These are phyloP conservation scores for Schoenoplectus tabernaemontani DNA, from an alignment of 202 grass and related monocot species.

Conservation along the genomic window DNA sequence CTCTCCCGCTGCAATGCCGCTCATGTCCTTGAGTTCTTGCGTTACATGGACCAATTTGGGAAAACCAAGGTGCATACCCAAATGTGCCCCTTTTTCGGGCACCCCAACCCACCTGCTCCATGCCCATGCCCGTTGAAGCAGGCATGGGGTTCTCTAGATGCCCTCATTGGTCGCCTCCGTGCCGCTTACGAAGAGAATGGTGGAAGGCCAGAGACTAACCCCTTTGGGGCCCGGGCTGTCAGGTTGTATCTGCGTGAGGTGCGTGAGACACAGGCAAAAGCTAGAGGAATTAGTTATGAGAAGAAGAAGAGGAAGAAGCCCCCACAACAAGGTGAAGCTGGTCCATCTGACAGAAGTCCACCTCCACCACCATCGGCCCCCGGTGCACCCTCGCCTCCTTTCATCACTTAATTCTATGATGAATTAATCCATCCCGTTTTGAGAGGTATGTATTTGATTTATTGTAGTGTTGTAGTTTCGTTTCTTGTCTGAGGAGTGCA, in stretches of 20 bases:
- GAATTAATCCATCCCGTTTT: constrained; percentile 2
- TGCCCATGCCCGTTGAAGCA: constrained; percentile 89
- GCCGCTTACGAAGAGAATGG: constrained; percentile 98
- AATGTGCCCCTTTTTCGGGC: constrained; percentile 89
- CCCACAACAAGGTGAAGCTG: background rate
- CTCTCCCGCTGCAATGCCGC: constrained; percentile 73
- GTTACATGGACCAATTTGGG: constrained; percentile 86
- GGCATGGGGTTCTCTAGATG: constrained; percentile 91
- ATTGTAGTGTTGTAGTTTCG: constrained; percentile 4
- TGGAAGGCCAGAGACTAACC: constrained; percentile 82
- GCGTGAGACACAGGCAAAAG: constrained; percentile 76
- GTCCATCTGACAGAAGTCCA: constrained; percentile 48
- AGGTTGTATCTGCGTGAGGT: constrained; percentile 88
- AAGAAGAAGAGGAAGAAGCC: constrained; percentile 98
- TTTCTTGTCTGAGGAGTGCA: constrained; percentile 18
- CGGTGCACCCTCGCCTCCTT: constrained; percentile 14
- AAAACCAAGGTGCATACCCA: constrained; percentile 79
- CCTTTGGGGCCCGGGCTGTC: constrained; percentile 80
- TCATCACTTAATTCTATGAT: constrained; percentile 5
- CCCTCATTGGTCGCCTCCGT: constrained; percentile 89
- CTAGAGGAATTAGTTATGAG: constrained; percentile 90
- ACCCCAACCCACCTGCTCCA: constrained; percentile 78
- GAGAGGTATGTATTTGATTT: constrained; percentile 22
- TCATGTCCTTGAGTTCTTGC: constrained; percentile 88
- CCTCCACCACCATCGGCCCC: constrained; percentile 25